Conservation (phyloP, 306 rosid genomes). For the Pachyrhizus erosus region DNA sequence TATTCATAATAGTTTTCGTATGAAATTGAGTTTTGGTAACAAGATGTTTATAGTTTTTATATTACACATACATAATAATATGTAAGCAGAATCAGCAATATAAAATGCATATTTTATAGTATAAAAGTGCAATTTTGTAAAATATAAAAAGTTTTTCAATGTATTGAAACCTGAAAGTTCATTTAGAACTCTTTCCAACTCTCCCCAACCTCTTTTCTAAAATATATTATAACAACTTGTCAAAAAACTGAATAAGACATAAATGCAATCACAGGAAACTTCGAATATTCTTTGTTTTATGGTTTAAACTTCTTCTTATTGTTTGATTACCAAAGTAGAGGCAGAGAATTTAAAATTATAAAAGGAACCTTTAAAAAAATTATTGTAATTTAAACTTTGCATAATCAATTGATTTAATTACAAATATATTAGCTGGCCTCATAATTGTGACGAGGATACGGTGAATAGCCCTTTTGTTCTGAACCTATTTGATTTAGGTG, state of each 20-base stretch:
- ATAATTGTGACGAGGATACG: conserved; percentile 35
- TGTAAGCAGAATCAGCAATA: not conserved
- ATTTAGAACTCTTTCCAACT: not conserved
- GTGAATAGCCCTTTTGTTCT: not conserved
- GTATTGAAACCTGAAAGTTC: not conserved
- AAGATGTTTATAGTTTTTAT: not conserved
- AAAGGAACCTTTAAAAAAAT: not conserved
- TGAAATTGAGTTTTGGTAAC: not conserved
- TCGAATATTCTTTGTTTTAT: conserved; percentile 12
- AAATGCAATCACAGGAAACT: conserved; percentile 10
- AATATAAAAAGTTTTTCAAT: not conserved
- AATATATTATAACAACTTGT: not conserved
- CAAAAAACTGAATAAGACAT: not conserved
- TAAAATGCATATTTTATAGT: not conserved
- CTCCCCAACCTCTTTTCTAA: not conserved
- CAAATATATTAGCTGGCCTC: not conserved
- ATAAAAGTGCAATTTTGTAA: not conserved
- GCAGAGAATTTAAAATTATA: not conserved
- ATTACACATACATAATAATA: not conserved
- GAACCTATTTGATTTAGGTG: conserved; percentile 43
- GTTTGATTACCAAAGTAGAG: conserved; percentile 14
- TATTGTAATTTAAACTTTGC: not conserved
- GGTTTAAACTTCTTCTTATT: not conserved
- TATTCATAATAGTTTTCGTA: not conserved
- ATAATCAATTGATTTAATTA: not conserved